A percentile compares a stretch with the other conserved stretches of the same genome.
Evolutionary conservation across 164 flowering plant genomes (phyloP).

Genomic region (Vitis riparia): DNA sequence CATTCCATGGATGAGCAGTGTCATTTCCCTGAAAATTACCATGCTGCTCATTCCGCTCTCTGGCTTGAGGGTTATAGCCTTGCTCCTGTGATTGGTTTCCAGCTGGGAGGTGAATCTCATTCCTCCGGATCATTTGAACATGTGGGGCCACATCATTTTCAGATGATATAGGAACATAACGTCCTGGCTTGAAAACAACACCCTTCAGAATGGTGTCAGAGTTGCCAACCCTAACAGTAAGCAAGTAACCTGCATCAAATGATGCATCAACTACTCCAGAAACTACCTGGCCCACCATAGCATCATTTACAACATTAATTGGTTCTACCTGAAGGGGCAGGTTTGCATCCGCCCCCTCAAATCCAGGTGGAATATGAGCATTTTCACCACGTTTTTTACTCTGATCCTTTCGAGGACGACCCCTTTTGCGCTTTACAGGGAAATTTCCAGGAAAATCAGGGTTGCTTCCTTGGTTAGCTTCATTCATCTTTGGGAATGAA

Average conservation of each 20-base stretch:
- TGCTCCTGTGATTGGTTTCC: slow-evolving; percentile 24
- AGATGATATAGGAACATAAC: slow-evolving; percentile 58
- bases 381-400: slow-evolving; percentile 14
- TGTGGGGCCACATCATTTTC: slow-evolving; percentile 85
- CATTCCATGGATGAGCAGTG: slow-evolving; percentile 11
- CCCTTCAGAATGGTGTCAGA: slow-evolving; percentile 66
- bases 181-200: slow-evolving; percentile 83
- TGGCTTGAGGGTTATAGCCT: slow-evolving; percentile 14
- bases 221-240: slow-evolving; percentile 65
- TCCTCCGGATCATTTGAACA: slow-evolving; percentile 64
- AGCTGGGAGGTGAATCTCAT: slow-evolving; percentile 37
- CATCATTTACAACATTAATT: slow-evolving; percentile 20
- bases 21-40: slow-evolving; percentile 15
- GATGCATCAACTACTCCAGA: slow-evolving; percentile 74
- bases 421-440: slow-evolving; percentile 65
- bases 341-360: slow-evolving; percentile 19
- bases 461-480: slow-evolving; percentile 37
- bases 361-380: slow-evolving; percentile 32
- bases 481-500: slow-evolving; percentile 38
- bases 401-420: slow-evolving; percentile 65
- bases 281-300: slow-evolving; percentile 68
- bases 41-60: slow-evolving; percentile 19
- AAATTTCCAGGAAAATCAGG: slow-evolving; percentile 27
- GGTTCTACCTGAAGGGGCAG: slow-evolving; percentile 25
- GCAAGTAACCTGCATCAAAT: slow-evolving; percentile 89